Evolutionary conservation across 2,329 filamentous ascomycete species (phyloP).

Genomic region (Setomelanomma holmii): DNA sequence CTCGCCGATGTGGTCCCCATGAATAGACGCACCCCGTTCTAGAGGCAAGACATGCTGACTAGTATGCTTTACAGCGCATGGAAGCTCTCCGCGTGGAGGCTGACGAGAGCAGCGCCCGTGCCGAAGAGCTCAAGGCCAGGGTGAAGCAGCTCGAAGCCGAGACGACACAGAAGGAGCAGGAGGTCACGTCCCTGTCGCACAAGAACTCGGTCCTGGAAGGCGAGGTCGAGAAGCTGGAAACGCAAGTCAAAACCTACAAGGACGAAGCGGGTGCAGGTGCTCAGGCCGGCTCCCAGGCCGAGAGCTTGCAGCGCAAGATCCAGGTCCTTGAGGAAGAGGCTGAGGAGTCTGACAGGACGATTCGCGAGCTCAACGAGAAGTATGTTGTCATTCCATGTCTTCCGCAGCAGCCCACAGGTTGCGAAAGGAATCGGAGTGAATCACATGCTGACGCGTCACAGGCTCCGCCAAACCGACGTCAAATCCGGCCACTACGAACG

Average conservation of each 20-base stretch:
- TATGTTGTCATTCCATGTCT: slow-evolving; percentile 60
- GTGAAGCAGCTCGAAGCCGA: slow-evolving; percentile 94
- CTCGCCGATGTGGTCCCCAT: too few relatives aligned
- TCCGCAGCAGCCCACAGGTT: background rate
- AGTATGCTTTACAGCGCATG: slow-evolving; percentile 74
- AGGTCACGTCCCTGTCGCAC: slow-evolving; percentile 95
- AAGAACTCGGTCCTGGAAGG: slow-evolving; percentile 89
- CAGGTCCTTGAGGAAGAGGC: slow-evolving; percentile 98
- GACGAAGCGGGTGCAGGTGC: slow-evolving; percentile 80
- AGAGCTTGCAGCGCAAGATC: slow-evolving; percentile 88
- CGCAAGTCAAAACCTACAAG: slow-evolving; percentile 84
- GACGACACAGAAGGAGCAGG: slow-evolving; percentile 95
- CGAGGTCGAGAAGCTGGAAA: slow-evolving; percentile 93
- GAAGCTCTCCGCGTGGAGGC: slow-evolving; percentile 91
- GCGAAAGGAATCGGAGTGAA: background rate
- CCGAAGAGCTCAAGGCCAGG: slow-evolving; percentile 85
- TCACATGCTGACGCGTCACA: slow-evolving; percentile 51
- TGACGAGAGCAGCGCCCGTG: slow-evolving; percentile 80
- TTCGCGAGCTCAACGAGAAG: slow-evolving; percentile 99
- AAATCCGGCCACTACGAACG: slow-evolving; percentile 99
- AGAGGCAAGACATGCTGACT: slow-evolving; percentile 26
- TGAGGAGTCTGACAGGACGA: slow-evolving; percentile 93
- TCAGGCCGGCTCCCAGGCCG: slow-evolving; percentile 86
- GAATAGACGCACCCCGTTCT: background rate
- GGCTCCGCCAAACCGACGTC: slow-evolving; percentile 98